Evolutionary conservation across 1,139 yeast genomes (phyloP), one percentile per base, ranked within the genome.

Genomic region (Geotrichum bryndzae): DNA sequence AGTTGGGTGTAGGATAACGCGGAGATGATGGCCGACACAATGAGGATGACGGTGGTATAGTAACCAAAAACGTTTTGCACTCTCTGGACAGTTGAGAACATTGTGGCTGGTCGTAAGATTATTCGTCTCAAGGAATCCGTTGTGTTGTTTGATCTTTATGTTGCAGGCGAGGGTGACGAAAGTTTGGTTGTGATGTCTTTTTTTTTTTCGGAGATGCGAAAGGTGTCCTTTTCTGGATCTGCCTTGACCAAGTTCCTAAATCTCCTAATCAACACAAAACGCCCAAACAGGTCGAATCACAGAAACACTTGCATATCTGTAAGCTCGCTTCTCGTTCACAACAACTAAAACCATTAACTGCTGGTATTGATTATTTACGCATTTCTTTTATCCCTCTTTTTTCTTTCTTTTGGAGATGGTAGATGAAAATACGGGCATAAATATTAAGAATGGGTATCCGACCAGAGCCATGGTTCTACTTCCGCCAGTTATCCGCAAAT

Each of bases 11-110:
- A 64, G 2, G 75, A 69, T 11, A 69, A 61, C 7, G 71, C 46
- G 27, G 72, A 72, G 45, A 75, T 67, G 7, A 69, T 60, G 15
- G 68, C 66, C 0, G 72, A 68, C 15, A 73, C 67, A 1, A 69
- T 65, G 33, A 68, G 64, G 35, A 72, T 66, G 5, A 69, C 73
- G 22, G 74, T 66, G 33, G 75, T 68, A 63, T 73, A 73, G 51
- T 64, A 68, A 23, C 73, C 72, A 56, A 71, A 66, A 38, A 68
- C 65, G 63, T 70, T 66, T 68, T 72, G 71, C n/a, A 69, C 57
- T 56, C 73, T 53, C 23, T 64, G 64, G 31, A 55, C 29, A 23
- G 65, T 53, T 15, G 65, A 63, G 56, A 31, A 61, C 65, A 63
- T 63, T 22, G 31, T 41, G 18, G 54, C 22, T 56, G 63, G 38